Base-by-base conservation (phyloP, 164 flowering plant species). In the Euptelea pleiosperma region DNA sequence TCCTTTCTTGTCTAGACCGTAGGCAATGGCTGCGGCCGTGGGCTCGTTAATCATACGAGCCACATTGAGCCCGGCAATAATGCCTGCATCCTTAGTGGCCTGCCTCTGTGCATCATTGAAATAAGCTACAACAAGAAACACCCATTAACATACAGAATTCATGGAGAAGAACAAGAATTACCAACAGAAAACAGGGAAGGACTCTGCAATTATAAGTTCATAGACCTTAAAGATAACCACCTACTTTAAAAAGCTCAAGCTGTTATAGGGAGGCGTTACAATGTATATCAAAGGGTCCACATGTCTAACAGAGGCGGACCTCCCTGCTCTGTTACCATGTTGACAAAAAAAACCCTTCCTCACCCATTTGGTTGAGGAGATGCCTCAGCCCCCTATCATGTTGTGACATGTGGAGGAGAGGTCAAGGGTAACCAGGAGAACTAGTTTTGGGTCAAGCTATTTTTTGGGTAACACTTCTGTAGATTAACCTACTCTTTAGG, bases 51-150 rank as follows among this genome's bases (percentile, higher is more conserved):
- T 78, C 18, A 81, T 76, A 40, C 82, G 64, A 52, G 62, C 73
- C 60, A 77, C 84, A 47, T 80, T 75, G 3, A 80, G 71, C 53
- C 85, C 85, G 0, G 85, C 82, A 12, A 80, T 78, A 6, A 53
- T 31, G 6, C 85, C 85, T 8, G 85, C 85, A 56, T 80, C 80
- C 63, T 77, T 80, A 0, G 85, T 80, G 8, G 84, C 82, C 57
- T 75, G 84, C 70, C 82, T 75, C 39, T 80, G 82, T 2, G 82
- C 80, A 54, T 81, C 81, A 56, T 79, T 81, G 81, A 81, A 81
- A 58, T 81, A 81, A 31, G 83, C 85, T 77, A 19, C 50, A 65
- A 61, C 16, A 40, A 35, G 4, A 34, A 0, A 26, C 36, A 30
- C 21, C 34, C 4, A 60, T 47, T 40, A 19, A 19, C 35, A 9